A percentile compares a stretch with the other conserved stretches of the same genome.
These are phyloP conservation scores for Suhomyces anneliseae DNA, from an alignment of 1,139 yeast species.

Conservation along the genomic window DNA sequence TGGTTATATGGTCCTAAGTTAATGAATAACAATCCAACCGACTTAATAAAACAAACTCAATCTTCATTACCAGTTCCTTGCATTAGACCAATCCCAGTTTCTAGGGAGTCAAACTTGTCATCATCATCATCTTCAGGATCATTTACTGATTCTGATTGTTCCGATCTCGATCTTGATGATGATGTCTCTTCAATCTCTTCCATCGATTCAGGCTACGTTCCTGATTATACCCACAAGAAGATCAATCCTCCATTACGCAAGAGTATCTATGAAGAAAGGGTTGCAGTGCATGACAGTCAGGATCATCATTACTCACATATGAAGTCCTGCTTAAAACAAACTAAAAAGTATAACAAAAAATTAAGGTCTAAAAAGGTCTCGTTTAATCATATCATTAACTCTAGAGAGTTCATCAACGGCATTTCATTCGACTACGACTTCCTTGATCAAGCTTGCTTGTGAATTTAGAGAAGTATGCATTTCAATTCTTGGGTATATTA, in stretches of 20 bases:
- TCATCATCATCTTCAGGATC: conserved; percentile 6
- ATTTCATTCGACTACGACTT: conserved; percentile 45
- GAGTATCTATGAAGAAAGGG: conserved; percentile 2
- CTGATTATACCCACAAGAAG: conserved; percentile 11
- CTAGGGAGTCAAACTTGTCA: background rate
- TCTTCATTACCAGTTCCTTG: background rate
- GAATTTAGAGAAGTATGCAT: conserved; percentile 8
- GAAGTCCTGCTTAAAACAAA: conserved; percentile 11
- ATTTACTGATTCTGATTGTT: conserved; percentile 5
- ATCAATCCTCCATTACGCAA: conserved; percentile 5
- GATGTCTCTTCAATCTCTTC: conserved; percentile 15
- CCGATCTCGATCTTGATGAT: conserved; percentile 8
- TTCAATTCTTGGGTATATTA: conserved; percentile 10
- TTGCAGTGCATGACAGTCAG: conserved; percentile 6
- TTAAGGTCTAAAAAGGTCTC: conserved; percentile 29
- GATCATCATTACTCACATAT: conserved; percentile 10
- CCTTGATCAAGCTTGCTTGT: conserved; percentile 36
- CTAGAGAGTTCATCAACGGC: conserved; percentile 46
- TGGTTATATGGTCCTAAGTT: conserved; percentile 50
- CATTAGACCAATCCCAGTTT: background rate
- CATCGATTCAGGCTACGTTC: conserved; percentile 17
- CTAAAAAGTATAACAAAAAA: conserved; percentile 1
- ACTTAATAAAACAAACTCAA: too few relatives aligned
- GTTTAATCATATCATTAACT: conserved; percentile 42
- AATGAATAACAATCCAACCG: background rate